Base-by-base conservation (phyloP, 768 basidiomycete genomes). In the Naganishia vishniacii region DNA sequence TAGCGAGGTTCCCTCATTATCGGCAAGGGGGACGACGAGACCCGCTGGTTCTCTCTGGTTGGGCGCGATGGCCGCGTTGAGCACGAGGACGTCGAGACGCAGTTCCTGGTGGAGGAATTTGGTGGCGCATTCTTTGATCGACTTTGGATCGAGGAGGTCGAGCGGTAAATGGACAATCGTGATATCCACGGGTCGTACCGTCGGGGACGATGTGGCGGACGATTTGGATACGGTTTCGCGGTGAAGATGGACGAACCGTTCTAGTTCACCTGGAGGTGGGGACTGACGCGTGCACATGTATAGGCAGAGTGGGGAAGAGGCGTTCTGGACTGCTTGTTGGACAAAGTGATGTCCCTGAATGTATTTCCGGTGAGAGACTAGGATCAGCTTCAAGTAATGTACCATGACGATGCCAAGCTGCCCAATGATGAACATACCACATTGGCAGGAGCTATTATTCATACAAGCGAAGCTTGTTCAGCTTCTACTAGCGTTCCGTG, bases 301-400 rank as follows among this genome's bases (percentile, higher is more conserved):
- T 3, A 64, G 23, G 13, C 37, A 26, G 28, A 58, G 31, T n/a
- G n/a, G 26, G 56, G 56, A 4, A 6, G 53, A 18, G 49, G 25
- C 28, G 26, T 25, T 42, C 2, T 42, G 48, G 4, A 63, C 29
- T 25, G 48, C 48, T n/a, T 64, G 63, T 13, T 25, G 29, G 11
- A 64, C 13, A n/a, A 48, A 46, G 28, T 58, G 63, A 8, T 64
- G 53, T 37, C 56, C 63, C 62, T 64, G 49, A 7, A 42, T n/a
- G n/a, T n/a, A n/a, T n/a, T n/a, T 37, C 34, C 34, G 34, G 7
- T 15, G 12, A 13, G n/a, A n/a, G n/a, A n/a, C n/a, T n/a, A n/a
- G n/a, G n/a, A n/a, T n/a, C n/a, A n/a, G n/a, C n/a, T n/a, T n/a
- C n/a, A n/a, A n/a, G n/a, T n/a, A n/a, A n/a, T n/a, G n/a, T n/a